These are phyloP conservation scores for Teratosphaeria epicoccoides DNA, from an alignment of 2,329 filamentous ascomycete species.

Conservation along the genomic window DNA sequence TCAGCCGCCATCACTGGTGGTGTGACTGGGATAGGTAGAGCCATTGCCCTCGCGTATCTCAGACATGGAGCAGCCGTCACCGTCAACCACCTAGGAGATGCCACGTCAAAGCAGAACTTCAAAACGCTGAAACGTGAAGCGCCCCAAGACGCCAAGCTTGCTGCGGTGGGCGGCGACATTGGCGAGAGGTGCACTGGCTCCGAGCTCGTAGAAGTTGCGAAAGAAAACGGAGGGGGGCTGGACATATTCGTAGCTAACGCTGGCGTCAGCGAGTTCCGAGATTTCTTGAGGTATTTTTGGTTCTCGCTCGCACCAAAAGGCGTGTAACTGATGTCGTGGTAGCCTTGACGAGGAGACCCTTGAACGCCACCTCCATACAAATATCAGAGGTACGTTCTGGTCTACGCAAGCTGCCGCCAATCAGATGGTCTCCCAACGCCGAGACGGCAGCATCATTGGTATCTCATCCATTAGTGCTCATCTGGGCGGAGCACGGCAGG, in stretches of 20 bases:
- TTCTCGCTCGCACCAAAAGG: neutral
- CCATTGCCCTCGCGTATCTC: conserved; percentile 70
- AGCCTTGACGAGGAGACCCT: conserved; percentile 61
- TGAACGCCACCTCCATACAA: conserved; percentile 61
- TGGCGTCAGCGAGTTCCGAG: conserved; percentile 77
- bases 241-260: conserved; percentile 78
- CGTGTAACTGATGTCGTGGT: neutral
- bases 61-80: conserved; percentile 67
- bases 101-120: conserved; percentile 38
- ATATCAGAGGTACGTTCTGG: conserved; percentile 83
- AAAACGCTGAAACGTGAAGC: conserved; percentile 38
- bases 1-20: conserved; percentile 79
- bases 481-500: conserved; percentile 67
- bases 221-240: conserved; percentile 45
- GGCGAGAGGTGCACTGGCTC: conserved; percentile 61
- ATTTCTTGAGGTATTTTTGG: conserved; percentile 58
- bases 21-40: conserved; percentile 75
- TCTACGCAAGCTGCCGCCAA: conserved; percentile 72
- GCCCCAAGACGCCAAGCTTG: conserved; percentile 34
- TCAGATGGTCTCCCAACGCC: conserved; percentile 60
- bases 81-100: conserved; percentile 63
- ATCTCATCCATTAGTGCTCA: conserved; percentile 64
- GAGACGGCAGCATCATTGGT: conserved; percentile 72
- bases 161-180: conserved; percentile 67
- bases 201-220: conserved; percentile 55